phyloP scores from a whole-genome alignment of 75 land plant species.

The Sequoia sempervirens region DNA sequence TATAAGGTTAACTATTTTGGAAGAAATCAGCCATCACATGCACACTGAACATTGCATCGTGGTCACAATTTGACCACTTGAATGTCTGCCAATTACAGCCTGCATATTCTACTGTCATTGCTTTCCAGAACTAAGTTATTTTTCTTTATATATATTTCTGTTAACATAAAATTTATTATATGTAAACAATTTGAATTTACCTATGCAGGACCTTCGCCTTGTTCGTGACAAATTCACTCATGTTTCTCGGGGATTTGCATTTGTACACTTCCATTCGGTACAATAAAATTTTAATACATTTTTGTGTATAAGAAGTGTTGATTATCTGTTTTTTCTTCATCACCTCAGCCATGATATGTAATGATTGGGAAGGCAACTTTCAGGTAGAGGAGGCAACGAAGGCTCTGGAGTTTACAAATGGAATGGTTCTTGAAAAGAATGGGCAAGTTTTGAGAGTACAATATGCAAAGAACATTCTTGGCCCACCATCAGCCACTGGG shows the following conservation, averaged over 20 bases:
- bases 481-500: constrained; percentile 18
- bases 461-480: constrained; percentile 43
- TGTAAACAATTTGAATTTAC: not conserved
- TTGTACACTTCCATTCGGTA: constrained; percentile 48
- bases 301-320: not conserved
- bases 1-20: not conserved
- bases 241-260: constrained; percentile 50
- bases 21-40: not conserved
- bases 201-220: constrained; percentile 44
- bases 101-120: not conserved
- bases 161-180: not conserved
- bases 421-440: constrained; percentile 39
- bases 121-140: not conserved
- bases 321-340: not conserved
- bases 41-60: too few relatives aligned
- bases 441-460: constrained; percentile 44
- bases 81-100: not conserved
- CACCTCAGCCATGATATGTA: not conserved
- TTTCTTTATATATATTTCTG: not conserved
- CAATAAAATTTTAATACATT: not conserved
- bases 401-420: constrained; percentile 38
- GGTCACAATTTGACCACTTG: not conserved
- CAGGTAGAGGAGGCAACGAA: constrained; percentile 53
- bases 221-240: constrained; percentile 48
- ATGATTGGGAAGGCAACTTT: not conserved